These are phyloP conservation scores for Ceratocystis smalleyi DNA, from an alignment of 2,329 filamentous ascomycete species.

Conservation along the genomic window DNA sequence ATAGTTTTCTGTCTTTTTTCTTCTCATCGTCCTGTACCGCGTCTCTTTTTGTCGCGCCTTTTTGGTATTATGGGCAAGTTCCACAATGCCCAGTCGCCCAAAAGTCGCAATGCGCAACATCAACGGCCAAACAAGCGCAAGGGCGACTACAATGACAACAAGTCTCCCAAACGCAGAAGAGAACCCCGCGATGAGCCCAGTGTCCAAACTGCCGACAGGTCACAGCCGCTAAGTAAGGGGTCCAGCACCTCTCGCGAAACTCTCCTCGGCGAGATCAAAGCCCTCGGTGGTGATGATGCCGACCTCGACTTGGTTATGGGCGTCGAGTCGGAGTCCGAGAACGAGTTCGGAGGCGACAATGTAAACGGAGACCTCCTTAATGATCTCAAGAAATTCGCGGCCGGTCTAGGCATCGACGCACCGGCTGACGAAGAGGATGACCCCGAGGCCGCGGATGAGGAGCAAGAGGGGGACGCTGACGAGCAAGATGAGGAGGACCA, in stretches of 20 bases:
- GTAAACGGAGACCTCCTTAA: constrained; percentile 11
- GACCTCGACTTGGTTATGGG: constrained; percentile 47
- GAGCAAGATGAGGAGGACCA: constrained; percentile 19
- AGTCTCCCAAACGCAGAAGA: constrained; percentile 11
- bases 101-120: constrained; percentile 17
- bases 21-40: background rate
- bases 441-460: background rate
- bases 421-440: constrained; percentile 9
- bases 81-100: constrained; percentile 17
- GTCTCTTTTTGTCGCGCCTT: background rate
- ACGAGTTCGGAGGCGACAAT: constrained; percentile 23
- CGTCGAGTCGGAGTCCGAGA: constrained; percentile 29
- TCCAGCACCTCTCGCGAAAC: constrained; percentile 20
- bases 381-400: constrained; percentile 14
- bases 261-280: constrained; percentile 47
- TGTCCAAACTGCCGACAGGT: background rate
- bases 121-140: constrained; percentile 17
- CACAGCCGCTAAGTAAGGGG: constrained; percentile 11
- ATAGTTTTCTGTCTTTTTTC: background rate
- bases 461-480: background rate
- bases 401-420: constrained; percentile 13
- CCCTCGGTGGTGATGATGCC: constrained; percentile 48
- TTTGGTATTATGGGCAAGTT: constrained; percentile 15
- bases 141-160: constrained; percentile 14
- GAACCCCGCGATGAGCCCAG: background rate